Evolutionary conservation across 371 early-diverging fungal species (phyloP), one percentile per base, ranked within the genome.

Genomic region (Actinomortierella wolfii): DNA sequence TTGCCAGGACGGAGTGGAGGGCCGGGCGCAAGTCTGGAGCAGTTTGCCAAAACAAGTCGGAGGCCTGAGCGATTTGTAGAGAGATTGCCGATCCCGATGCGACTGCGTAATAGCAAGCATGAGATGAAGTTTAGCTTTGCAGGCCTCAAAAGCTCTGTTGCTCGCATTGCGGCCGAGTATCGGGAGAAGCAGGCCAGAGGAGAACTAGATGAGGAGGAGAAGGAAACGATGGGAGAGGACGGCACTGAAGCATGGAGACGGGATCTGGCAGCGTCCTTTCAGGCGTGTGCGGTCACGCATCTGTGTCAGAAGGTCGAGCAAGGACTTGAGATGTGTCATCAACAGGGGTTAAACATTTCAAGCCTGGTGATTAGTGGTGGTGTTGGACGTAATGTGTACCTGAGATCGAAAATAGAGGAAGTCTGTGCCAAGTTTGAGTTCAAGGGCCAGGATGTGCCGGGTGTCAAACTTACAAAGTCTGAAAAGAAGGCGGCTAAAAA

Each of bases 301-400:
- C 70, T 94, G 29, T 84, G 79, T 40, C 83, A 86, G 70, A 92
- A 92, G 60, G 73, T 90, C 5, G 69, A 65, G 15, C 71, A 89
- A 52, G 91, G 88, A 1, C 64, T 91, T 23, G 58, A 67, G n/a
- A 68, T 74, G 17, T 90, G 84, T 53, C 53, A 69, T 0, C 54
- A 67, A 9, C 54, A 73, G 18, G 68, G 70, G 8, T 64, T 81
- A 9, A 65, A 68, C 1, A 61, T 86, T 23, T 82, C 84, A 13
- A 78, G 85, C 23, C 57, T 94, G n/a, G 92, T 94, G 7, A 90
- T 83, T 18, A 91, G 92, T 63, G 94, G 94, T 41, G 94, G 94
- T 13, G 94, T 93, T 6, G 94, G 93, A 15, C 85, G 92, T 57
- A 94, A 93, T 69, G 70, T 74, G 13, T 64, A 80, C 1, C 61